Percentiles rank a stretch among this genome's conserved stretches.
Evolutionary conservation across 768 basidiomycete genomes (phyloP).

Genomic region (Porphyrellus cyaneotinctus): DNA sequence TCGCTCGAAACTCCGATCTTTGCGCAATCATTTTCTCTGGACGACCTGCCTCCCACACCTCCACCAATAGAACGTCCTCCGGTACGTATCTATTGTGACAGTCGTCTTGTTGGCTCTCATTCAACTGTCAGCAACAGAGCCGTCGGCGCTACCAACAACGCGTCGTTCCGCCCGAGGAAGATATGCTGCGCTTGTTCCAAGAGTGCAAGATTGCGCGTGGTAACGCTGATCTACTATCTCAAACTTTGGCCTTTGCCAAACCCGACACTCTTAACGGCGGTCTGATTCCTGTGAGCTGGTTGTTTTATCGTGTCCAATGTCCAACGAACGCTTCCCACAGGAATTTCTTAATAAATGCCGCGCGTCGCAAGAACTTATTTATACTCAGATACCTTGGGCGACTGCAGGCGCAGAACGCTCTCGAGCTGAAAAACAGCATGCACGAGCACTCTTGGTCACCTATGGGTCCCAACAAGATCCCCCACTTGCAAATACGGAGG

Average conservation of each 20-base stretch:
- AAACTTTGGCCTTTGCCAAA: slow-evolving; percentile 64
- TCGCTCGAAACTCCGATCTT: slow-evolving; percentile 36
- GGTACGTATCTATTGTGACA: slow-evolving; percentile 10
- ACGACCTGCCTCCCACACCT: slow-evolving; percentile 24
- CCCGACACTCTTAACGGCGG: slow-evolving; percentile 64
- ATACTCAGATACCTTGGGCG: slow-evolving; percentile 89
- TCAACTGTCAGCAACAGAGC: slow-evolving; percentile 6
- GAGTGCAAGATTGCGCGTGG: slow-evolving; percentile 82
- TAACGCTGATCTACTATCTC: slow-evolving; percentile 71
- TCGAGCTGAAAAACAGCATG: slow-evolving; percentile 32
- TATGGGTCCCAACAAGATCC: slow-evolving; percentile 22
- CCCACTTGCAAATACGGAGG: slow-evolving; percentile 27
- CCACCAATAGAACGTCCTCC: slow-evolving; percentile 24
- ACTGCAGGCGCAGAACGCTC: slow-evolving; percentile 75
- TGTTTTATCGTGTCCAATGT: neutral
- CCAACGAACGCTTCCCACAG: slow-evolving; percentile 36
- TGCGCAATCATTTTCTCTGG: slow-evolving; percentile 33
- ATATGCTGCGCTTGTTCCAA: slow-evolving; percentile 75
- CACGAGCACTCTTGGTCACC: slow-evolving; percentile 15
- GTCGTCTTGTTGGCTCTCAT: neutral
- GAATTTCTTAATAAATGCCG: slow-evolving; percentile 81
- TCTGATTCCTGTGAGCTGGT: slow-evolving; percentile 58
- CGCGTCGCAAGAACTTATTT: slow-evolving; percentile 79
- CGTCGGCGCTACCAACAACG: slow-evolving; percentile 24
- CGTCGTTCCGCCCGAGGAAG: slow-evolving; percentile 74